phyloP scores from a whole-genome alignment of 2,329 filamentous ascomycete species.

The Emmonsiellopsis sp. region DNA sequence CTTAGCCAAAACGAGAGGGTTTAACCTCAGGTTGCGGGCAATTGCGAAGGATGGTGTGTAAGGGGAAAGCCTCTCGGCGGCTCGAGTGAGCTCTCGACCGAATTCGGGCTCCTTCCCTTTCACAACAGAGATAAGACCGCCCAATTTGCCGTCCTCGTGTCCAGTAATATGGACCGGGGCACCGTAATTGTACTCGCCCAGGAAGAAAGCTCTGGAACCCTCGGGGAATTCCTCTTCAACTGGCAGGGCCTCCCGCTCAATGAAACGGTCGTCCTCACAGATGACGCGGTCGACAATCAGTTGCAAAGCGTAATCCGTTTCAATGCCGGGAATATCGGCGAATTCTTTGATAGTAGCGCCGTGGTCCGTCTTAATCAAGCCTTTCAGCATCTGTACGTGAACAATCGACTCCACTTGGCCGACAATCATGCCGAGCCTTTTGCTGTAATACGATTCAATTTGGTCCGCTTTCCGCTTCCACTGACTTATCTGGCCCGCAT shows the following conservation, averaged over 20 bases:
- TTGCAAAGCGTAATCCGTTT: constrained; percentile 86
- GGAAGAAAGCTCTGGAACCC: constrained; percentile 77
- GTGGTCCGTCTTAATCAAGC: constrained; percentile 79
- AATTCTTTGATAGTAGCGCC: constrained; percentile 92
- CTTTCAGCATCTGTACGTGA: constrained; percentile 88
- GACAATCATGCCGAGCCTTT: constrained; percentile 78
- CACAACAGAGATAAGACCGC: constrained; percentile 66
- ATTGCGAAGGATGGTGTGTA: constrained; percentile 88
- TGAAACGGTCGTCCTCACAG: constrained; percentile 85
- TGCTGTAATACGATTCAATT: constrained; percentile 82
- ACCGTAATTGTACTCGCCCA: constrained; percentile 89
- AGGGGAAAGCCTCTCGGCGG: constrained; percentile 60
- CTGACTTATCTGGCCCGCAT: constrained; percentile 65
- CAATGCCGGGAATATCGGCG: constrained; percentile 71
- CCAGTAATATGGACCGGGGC: constrained; percentile 74
- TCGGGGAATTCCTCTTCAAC: constrained; percentile 87
- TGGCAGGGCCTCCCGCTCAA: constrained; percentile 78
- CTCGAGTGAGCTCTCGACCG: constrained; percentile 60
- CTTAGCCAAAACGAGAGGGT: constrained; percentile 84
- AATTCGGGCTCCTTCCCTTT: constrained; percentile 74
- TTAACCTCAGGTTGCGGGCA: constrained; percentile 69
- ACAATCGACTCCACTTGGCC: constrained; percentile 81
- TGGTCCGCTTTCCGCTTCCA: constrained; percentile 76
- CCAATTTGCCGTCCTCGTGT: constrained; percentile 65
- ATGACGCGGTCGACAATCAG: constrained; percentile 81